These are phyloP conservation scores for Aschersonia sp. DNA, from an alignment of 2,329 filamentous ascomycete genomes.

Conservation along the genomic window DNA sequence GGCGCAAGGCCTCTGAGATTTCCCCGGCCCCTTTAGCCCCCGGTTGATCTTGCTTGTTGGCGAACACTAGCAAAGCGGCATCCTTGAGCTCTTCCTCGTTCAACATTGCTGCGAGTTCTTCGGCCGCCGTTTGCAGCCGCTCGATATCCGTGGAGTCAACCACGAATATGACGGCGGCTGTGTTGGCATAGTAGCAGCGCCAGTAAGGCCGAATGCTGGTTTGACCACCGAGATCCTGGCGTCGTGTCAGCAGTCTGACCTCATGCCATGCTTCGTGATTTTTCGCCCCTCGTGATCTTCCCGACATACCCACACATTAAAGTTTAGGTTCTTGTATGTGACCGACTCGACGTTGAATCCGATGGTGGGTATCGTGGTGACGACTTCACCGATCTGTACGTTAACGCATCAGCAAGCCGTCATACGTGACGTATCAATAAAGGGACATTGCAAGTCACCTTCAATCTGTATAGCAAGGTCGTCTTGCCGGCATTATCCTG, in stretches of 20 bases:
- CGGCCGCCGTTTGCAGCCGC: slow-evolving; percentile 77
- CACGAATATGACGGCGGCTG: slow-evolving; percentile 94
- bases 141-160: slow-evolving; percentile 98
- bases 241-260: neutral
- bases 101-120: slow-evolving; percentile 88
- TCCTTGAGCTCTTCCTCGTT: slow-evolving; percentile 95
- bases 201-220: slow-evolving; percentile 98
- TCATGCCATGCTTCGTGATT: neutral
- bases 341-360: slow-evolving; percentile 99
- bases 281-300: neutral
- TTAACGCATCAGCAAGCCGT: neutral
- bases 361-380: slow-evolving; percentile 97
- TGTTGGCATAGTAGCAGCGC: slow-evolving; percentile 99
- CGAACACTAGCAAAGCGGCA: slow-evolving; percentile 83
- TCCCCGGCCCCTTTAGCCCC: slow-evolving; percentile 93
- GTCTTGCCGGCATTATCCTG: slow-evolving; percentile 98
- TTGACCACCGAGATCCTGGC: slow-evolving; percentile 81
- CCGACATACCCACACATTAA: slow-evolving; percentile 83
- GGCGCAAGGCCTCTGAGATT: slow-evolving; percentile 81
- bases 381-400: slow-evolving; percentile 86
- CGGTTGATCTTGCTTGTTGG: slow-evolving; percentile 98
- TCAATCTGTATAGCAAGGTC: slow-evolving; percentile 86
- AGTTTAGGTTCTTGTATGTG: slow-evolving; percentile 95
- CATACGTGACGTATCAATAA: neutral
- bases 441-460: slow-evolving; percentile 37